Evolutionary conservation across 164 flowering plant genomes (phyloP).

Genomic region (Vitis rotundifolia): DNA sequence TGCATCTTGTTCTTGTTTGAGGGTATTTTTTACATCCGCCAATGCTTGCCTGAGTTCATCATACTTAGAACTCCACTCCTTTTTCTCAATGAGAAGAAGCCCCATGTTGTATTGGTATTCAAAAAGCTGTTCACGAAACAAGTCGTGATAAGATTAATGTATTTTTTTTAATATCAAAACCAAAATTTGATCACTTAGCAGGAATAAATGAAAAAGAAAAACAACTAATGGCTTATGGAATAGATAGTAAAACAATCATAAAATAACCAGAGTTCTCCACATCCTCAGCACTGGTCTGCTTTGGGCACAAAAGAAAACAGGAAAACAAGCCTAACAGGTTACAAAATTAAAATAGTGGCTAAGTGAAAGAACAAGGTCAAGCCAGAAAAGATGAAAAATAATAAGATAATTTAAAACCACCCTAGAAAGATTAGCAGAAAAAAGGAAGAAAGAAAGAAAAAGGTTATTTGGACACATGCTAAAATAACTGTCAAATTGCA

Average conservation of each 20-base stretch:
- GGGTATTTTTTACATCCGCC: slow-evolving; percentile 59
- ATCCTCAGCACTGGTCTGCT: no score
- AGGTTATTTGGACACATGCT: no score
- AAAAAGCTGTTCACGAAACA: slow-evolving; percentile 52
- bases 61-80: slow-evolving; percentile 67
- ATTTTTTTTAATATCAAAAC: neutral
- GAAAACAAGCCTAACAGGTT: neutral
- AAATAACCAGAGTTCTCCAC: no score
- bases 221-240: neutral
- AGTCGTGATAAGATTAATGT: neutral
- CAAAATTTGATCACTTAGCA: neutral
- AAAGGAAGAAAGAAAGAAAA: no score
- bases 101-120: slow-evolving; percentile 98
- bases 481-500: no score
- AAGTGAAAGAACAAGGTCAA: neutral
- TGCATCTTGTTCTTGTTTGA: slow-evolving; percentile 68
- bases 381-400: neutral
- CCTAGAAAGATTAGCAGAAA: neutral
- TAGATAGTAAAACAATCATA: neutral
- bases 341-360: no score
- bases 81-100: slow-evolving; percentile 86
- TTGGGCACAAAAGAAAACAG: neutral
- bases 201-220: neutral
- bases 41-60: slow-evolving; percentile 61
- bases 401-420: neutral